Base-by-base conservation (phyloP, 2,329 filamentous ascomycete genomes). In the Aspergillus proliferans region DNA sequence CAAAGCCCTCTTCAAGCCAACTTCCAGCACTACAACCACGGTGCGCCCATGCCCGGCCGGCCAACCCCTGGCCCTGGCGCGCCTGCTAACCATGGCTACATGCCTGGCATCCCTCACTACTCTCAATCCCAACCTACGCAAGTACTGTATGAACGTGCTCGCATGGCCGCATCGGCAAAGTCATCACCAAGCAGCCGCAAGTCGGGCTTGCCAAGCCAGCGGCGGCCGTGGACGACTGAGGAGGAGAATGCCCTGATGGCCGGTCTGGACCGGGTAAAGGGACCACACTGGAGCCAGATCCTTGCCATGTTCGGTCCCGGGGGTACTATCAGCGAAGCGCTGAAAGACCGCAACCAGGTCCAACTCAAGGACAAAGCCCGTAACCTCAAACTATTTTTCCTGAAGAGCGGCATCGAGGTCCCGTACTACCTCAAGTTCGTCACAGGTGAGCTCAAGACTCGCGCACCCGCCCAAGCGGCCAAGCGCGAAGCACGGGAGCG, bases 281-380 rank as follows among this genome's bases (percentile, higher is more conserved):
- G 90, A 0, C 90, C 90, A 15, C 89, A 95, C 61, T 95, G 90
- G 90, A 92, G 87, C 58, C 89, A 95, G 64, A 95, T 95, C 43
- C 75, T 95, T 10, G 85, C 85, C 1, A 79, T 95, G 39, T 95
- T 92, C 64, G 90, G 90, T 0, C 79, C 82, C 0, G 86, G 85
- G 39, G 90, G 90, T 4, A 86, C 85, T 0, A 81, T 92, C 21
- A 91, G 84, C 43, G 86, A 92, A 58, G 86, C 92, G 21, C 76
- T 95, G 18, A 92, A 91, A 58, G 90, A 95, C 64, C 81, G 89
- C 30, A 94, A 90, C 41, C 89, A 95, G 63, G 90, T 95, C 0
- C 90, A 95, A 64, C 76, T 95, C 10, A 95, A 95, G 67, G 89
- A 95, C 64, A 95, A 95, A 69, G 89, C 89, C 1, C 79, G 89